Evolutionary conservation across 2,329 filamentous ascomycete genomes (phyloP).

Genomic region (Aspergillus fumigatus): DNA sequence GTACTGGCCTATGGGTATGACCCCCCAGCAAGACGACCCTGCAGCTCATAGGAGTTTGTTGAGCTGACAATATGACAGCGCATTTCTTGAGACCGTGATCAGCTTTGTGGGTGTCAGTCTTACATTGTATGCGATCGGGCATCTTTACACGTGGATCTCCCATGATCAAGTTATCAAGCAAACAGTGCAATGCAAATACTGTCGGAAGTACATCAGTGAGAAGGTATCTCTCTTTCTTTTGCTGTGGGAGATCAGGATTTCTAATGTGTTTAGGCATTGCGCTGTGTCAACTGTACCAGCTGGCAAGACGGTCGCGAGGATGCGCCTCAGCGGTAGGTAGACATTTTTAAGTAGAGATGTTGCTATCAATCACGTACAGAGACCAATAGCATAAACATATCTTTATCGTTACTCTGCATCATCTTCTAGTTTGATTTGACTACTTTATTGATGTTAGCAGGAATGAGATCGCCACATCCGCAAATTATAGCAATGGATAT

Average conservation of each 20-base stretch:
- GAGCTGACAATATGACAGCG: slow-evolving; percentile 11
- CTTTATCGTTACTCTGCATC: no score
- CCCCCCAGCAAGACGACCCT: not conserved
- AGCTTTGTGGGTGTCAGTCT: slow-evolving; percentile 64
- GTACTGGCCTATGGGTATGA: slow-evolving; percentile 65
- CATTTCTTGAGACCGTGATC: slow-evolving; percentile 46
- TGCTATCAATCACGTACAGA: not conserved
- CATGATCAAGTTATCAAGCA: slow-evolving; percentile 68
- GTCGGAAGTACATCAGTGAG: slow-evolving; percentile 49
- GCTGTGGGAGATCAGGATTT: not conserved
- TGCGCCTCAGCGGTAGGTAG: slow-evolving; percentile 2
- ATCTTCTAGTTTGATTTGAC: not conserved
- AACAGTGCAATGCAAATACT: slow-evolving; percentile 60
- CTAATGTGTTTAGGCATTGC: slow-evolving; percentile 33
- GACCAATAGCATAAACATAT: no score
- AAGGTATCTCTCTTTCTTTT: slow-evolving; percentile 43
- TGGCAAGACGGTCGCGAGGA: slow-evolving; percentile 56
- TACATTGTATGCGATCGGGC: slow-evolving; percentile 60
- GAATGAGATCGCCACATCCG: not conserved
- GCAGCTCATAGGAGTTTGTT: not conserved
- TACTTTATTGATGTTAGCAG: not conserved
- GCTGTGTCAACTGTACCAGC: slow-evolving; percentile 55
- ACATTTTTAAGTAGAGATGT: not conserved
- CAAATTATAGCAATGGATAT: not conserved
- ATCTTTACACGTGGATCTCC: slow-evolving; percentile 57